phyloP scores from a whole-genome alignment of 495 filamentous ascomycete genomes.

The Aspergillus sparsus region DNA sequence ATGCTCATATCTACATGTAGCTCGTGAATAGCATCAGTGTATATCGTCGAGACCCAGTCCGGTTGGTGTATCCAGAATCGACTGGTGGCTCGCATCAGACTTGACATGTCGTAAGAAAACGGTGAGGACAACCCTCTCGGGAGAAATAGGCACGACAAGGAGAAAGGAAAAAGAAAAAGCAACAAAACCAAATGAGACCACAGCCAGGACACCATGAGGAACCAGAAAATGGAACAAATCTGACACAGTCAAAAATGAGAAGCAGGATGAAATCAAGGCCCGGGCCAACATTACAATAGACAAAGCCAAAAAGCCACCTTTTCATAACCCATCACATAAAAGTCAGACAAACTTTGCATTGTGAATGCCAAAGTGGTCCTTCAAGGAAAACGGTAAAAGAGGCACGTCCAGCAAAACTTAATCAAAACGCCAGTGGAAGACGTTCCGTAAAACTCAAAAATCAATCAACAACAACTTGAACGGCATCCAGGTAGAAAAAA shows the following conservation, averaged over 20 bases:
- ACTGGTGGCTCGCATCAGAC: conserved; percentile 30
- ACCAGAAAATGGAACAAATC: conserved; percentile 20
- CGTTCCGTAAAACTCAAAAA: conserved; percentile 13
- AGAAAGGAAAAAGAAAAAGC: neutral
- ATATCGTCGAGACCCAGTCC: conserved; percentile 41
- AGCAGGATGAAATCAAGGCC: conserved; percentile 13
- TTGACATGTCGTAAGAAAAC: conserved; percentile 30
- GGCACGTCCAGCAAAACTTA: conserved; percentile 17
- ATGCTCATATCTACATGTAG: conserved; percentile 54
- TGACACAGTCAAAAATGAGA: conserved; percentile 16
- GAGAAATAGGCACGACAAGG: conserved; percentile 16
- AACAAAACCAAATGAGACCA: conserved; percentile 28
- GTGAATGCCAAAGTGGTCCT: conserved; percentile 21
- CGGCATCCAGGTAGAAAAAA: conserved; percentile 25
- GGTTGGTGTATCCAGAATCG: conserved; percentile 26
- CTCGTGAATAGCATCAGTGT: conserved; percentile 40
- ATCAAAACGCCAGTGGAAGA: conserved; percentile 20
- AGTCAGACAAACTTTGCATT: conserved; percentile 34
- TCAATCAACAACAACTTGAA: conserved; percentile 23
- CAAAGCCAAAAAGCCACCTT: conserved; percentile 39
- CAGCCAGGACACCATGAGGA: conserved; percentile 38
- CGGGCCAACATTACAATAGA: conserved; percentile 27
- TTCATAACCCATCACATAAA: conserved; percentile 30
- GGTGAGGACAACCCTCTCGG: conserved; percentile 24
- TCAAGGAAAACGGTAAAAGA: conserved; percentile 14